Percentiles rank a stretch among this genome's conserved stretches.
phyloP scores from a whole-genome alignment of 352 stramenopile genomes.

The Elongisporangium senticosum region DNA sequence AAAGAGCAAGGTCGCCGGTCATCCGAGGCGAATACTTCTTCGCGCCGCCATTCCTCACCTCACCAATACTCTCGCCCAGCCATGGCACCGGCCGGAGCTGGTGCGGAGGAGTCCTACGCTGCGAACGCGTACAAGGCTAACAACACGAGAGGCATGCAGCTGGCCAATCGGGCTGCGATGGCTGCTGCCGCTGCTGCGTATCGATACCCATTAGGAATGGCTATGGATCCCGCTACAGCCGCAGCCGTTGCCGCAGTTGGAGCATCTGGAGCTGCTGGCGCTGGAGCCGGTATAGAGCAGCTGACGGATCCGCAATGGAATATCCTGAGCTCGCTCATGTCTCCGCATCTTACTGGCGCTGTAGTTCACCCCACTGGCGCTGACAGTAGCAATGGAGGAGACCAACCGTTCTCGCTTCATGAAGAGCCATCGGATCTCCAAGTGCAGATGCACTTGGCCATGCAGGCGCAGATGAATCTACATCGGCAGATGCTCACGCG shows the following conservation, averaged over 20 bases:
- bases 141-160: slow-evolving; percentile 8
- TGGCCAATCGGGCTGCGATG: slow-evolving; percentile 9
- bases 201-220: slow-evolving; percentile 24
- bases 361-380: slow-evolving; percentile 16
- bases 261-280: not conserved
- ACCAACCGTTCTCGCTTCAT: slow-evolving; percentile 48
- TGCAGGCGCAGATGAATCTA: slow-evolving; percentile 87
- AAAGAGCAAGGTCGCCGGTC: slow-evolving; percentile 3
- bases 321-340: slow-evolving; percentile 76
- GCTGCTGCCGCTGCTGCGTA: slow-evolving; percentile 30
- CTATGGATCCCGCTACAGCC: slow-evolving; percentile 14
- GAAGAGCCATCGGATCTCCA: slow-evolving; percentile 60
- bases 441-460: slow-evolving; percentile 81
- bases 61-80: not conserved
- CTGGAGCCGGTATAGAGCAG: slow-evolving; percentile 19
- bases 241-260: slow-evolving; percentile 4
- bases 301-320: slow-evolving; percentile 73
- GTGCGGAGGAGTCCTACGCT: slow-evolving; percentile 4
- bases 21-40: not conserved
- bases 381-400: slow-evolving; percentile 10
- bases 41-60: not conserved
- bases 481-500: slow-evolving; percentile 84
- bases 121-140: slow-evolving; percentile 16
- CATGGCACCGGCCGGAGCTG: not conserved
- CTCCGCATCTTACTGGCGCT: slow-evolving; percentile 39